Evolutionary conservation across 2,329 filamentous ascomycete species (phyloP).

Genomic region (Botrytis fragariae): DNA sequence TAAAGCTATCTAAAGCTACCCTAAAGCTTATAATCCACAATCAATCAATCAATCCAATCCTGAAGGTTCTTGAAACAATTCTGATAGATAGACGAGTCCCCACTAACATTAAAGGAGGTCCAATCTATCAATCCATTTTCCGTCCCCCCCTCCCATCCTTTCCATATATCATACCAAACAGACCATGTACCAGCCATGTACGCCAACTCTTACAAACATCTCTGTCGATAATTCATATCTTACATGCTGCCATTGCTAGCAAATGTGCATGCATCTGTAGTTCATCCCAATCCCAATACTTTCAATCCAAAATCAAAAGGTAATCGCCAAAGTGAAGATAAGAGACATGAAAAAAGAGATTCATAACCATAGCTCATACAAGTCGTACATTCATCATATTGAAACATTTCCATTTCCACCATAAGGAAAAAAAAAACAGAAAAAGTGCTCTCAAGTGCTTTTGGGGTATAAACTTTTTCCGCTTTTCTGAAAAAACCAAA

Average conservation of each 20-base stretch:
- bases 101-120: background rate
- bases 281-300: conserved; percentile 2
- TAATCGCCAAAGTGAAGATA: conserved; percentile 13
- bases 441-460: conserved; percentile 24
- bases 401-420: conserved; percentile 28
- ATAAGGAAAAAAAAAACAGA: conserved; percentile 16
- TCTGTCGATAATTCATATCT: conserved; percentile 11
- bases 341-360: conserved; percentile 28
- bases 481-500: conserved; percentile 29
- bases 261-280: conserved; percentile 4
- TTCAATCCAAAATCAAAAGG: conserved; percentile 3
- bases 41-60: background rate
- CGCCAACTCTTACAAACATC: conserved; percentile 10
- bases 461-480: conserved; percentile 34
- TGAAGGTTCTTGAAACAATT: background rate
- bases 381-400: conserved; percentile 36
- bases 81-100: background rate
- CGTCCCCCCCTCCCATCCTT: background rate
- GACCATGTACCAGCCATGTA: conserved; percentile 17
- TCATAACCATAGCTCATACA: conserved; percentile 36
- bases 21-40: conserved; percentile 1
- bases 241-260: conserved; percentile 21
- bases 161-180: conserved; percentile 1
- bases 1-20: conserved; percentile 3
- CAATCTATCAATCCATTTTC: background rate